Conservation (phyloP, 306 rosid species). For the Echinosophora koreensis region DNA sequence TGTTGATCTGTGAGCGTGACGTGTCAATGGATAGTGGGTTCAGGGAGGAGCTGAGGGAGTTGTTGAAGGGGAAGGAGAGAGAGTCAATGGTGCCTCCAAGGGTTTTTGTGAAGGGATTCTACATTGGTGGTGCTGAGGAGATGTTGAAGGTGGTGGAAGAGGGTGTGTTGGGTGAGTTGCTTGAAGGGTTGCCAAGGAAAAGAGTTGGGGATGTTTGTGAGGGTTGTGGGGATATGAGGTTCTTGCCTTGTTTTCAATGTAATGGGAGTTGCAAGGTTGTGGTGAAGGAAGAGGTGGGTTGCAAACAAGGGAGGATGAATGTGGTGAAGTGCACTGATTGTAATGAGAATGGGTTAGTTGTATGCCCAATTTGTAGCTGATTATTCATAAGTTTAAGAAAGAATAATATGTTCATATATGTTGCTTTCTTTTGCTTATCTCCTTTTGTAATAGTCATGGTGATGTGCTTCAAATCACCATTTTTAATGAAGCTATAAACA, state of each 20-base stretch:
- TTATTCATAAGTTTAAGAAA: neutral
- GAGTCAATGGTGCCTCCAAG: constrained; percentile 67
- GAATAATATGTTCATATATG: constrained; percentile 10
- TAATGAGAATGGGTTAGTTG: constrained; percentile 87
- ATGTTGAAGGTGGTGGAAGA: constrained; percentile 70
- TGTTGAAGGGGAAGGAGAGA: constrained; percentile 58
- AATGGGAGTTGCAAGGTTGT: constrained; percentile 81
- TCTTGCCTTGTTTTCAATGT: constrained; percentile 81
- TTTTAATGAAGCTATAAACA: neutral
- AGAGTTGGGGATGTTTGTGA: constrained; percentile 69
- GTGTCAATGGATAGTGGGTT: constrained; percentile 88
- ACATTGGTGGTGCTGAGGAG: constrained; percentile 80
- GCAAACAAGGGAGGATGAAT: constrained; percentile 47
- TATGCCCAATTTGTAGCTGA: constrained; percentile 85
- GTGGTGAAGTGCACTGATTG: constrained; percentile 74
- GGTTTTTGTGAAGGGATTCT: constrained; percentile 75
- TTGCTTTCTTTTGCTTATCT: neutral
- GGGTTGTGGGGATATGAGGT: constrained; percentile 85
- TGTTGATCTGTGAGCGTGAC: constrained; percentile 78
- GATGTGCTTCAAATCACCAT: constrained; percentile 31
- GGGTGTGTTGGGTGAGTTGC: constrained; percentile 64
- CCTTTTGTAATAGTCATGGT: constrained; percentile 14
- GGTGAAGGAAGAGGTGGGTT: constrained; percentile 44
- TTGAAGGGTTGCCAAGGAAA: constrained; percentile 73
- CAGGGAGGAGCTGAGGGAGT: constrained; percentile 61